Percentiles rank a stretch among this genome's conserved stretches.
Conservation (phyloP, 148 eudicot species). For the Polygonum maritimum region DNA sequence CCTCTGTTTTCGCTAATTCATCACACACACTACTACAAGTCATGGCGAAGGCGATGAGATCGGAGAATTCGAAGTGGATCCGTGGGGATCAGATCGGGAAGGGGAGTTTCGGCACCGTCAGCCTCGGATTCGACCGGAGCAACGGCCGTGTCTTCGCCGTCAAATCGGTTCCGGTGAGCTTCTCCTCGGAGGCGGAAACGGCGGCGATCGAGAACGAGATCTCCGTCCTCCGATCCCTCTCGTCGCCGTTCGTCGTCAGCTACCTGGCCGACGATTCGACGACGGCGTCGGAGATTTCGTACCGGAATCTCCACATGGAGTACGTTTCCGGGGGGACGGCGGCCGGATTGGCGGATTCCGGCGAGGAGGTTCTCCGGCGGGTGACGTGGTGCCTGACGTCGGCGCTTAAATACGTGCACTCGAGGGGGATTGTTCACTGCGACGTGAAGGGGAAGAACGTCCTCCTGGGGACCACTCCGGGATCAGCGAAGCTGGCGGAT, state of each 20-base stretch:
- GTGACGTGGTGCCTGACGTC: constrained; percentile 44
- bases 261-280: constrained; percentile 38
- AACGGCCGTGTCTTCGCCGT: constrained; percentile 53
- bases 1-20: not conserved
- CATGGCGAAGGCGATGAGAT: not conserved
- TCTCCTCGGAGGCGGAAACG: constrained; percentile 12
- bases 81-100: constrained; percentile 45
- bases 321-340: constrained; percentile 50
- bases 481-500: constrained; percentile 59
- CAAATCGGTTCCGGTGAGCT: constrained; percentile 37
- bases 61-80: constrained; percentile 26
- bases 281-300: not conserved
- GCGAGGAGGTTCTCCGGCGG: constrained; percentile 27
- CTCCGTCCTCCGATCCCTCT: constrained; percentile 29
- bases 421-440: constrained; percentile 49
- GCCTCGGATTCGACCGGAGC: constrained; percentile 26
- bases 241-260: constrained; percentile 45
- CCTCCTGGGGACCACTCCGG: constrained; percentile 18
- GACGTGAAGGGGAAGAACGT: constrained; percentile 76
- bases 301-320: constrained; percentile 53
- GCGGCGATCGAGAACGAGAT: constrained; percentile 63
- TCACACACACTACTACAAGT: not conserved
- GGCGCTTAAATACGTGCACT: constrained; percentile 42
- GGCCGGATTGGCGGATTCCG: not conserved
- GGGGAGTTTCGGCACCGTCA: constrained; percentile 60